Conservation (phyloP, 2,329 filamentous ascomycete species). For the Camptophora hylomeconis region DNA sequence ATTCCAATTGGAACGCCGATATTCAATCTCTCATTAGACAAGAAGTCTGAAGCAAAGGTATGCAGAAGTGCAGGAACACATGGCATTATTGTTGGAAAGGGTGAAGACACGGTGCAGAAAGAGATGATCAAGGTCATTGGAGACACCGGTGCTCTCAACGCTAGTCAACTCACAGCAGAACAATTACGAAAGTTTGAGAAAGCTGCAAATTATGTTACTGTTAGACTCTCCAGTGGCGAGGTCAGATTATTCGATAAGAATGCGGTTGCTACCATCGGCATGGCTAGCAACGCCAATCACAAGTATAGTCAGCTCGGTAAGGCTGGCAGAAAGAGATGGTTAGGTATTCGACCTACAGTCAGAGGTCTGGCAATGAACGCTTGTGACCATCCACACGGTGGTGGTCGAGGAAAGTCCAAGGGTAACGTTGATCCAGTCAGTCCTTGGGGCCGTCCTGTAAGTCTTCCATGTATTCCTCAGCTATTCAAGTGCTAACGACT, state of each 20-base stretch:
- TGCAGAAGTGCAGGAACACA: conserved; percentile 92
- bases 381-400: conserved; percentile 95
- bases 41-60: conserved; percentile 63
- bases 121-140: conserved; percentile 16
- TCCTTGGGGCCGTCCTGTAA: conserved; percentile 90
- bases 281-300: conserved; percentile 85
- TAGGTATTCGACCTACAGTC: conserved; percentile 89
- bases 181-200: conserved; percentile 35
- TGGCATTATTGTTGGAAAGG: conserved; percentile 77
- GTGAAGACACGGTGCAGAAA: conserved; percentile 48
- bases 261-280: conserved; percentile 85
- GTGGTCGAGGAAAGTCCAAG: conserved; percentile 98
- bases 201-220: conserved; percentile 64
- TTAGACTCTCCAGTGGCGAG: conserved; percentile 85
- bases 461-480: conserved; percentile 27
- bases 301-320: conserved; percentile 89
- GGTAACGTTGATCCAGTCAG: conserved; percentile 90
- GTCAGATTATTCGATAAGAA: conserved; percentile 79
- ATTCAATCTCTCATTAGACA: conserved; percentile 70
- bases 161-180: conserved; percentile 25
- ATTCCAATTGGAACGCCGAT: conserved; percentile 88
- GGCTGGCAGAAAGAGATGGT: conserved; percentile 82
- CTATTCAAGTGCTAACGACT: conserved; percentile 6
- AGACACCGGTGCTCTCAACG: conserved; percentile 16
- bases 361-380: conserved; percentile 98